Conservation (phyloP, 2,329 filamentous ascomycete species). For the Aspergillus phoenicis region DNA sequence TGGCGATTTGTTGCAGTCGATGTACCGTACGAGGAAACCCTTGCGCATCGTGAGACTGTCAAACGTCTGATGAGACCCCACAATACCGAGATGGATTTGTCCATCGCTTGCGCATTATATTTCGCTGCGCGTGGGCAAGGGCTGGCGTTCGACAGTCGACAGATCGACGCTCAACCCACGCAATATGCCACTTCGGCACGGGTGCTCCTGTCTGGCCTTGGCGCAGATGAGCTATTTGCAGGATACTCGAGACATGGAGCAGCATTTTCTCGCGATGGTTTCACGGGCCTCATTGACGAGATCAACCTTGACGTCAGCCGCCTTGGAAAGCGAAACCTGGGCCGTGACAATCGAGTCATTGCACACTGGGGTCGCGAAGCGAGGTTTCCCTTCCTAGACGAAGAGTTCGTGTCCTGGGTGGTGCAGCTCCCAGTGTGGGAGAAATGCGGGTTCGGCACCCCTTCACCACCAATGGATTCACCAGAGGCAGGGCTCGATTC, state of each 20-base stretch:
- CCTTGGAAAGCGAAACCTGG: slow-evolving; percentile 90
- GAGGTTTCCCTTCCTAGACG: slow-evolving; percentile 88
- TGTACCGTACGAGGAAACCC: slow-evolving; percentile 75
- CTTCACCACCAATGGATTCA: slow-evolving; percentile 13
- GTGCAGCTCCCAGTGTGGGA: slow-evolving; percentile 73
- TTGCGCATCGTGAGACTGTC: slow-evolving; percentile 68
- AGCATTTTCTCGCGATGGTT: slow-evolving; percentile 71
- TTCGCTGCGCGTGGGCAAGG: slow-evolving; percentile 82
- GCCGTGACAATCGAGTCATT: slow-evolving; percentile 88
- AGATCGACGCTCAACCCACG: slow-evolving; percentile 17
- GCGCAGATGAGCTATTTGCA: slow-evolving; percentile 94
- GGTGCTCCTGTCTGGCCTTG: slow-evolving; percentile 86
- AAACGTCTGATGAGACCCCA: slow-evolving; percentile 84
- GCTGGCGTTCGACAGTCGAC: slow-evolving; percentile 38
- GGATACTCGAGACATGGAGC: slow-evolving; percentile 84
- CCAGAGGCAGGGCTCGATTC: slow-evolving; percentile 60
- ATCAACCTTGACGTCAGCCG: slow-evolving; percentile 81
- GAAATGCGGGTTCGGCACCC: slow-evolving; percentile 82
- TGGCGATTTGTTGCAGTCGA: slow-evolving; percentile 86
- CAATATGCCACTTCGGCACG: slow-evolving; percentile 71
- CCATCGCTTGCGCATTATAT: slow-evolving; percentile 90
- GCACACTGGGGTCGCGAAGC: slow-evolving; percentile 87
- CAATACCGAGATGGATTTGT: slow-evolving; percentile 98
- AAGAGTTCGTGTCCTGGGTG: slow-evolving; percentile 80
- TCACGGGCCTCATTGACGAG: slow-evolving; percentile 74